Percentiles rank a stretch among this genome's conserved stretches.
phyloP scores from a whole-genome alignment of 768 basidiomycete species.

The Megacollybia marginata region DNA sequence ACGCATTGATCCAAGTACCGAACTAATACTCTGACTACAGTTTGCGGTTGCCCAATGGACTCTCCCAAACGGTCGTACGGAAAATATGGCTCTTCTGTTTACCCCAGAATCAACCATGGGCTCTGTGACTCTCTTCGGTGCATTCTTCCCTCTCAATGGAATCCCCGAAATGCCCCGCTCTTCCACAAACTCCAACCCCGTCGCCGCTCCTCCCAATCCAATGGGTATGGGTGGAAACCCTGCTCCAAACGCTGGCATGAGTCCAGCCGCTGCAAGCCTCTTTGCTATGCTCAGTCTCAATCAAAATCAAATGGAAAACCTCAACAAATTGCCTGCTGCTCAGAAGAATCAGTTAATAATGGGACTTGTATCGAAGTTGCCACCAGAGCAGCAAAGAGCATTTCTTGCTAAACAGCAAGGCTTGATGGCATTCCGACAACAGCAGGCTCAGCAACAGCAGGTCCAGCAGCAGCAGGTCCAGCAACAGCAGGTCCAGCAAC shows the following conservation, averaged over 20 bases:
- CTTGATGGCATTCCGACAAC: not conserved
- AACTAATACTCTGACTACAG: slow-evolving; percentile 19
- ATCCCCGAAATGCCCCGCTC: slow-evolving; percentile 42
- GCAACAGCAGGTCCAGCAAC: slow-evolving; percentile 10
- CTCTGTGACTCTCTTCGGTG: slow-evolving; percentile 27
- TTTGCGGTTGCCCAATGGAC: slow-evolving; percentile 48
- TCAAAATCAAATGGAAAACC: not conserved
- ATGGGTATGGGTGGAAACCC: no score
- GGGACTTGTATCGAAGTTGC: not conserved
- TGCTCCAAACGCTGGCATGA: no score
- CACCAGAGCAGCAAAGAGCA: not conserved
- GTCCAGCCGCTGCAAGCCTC: no score
- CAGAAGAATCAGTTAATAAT: not conserved
- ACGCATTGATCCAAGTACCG: not conserved
- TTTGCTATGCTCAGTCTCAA: not conserved
- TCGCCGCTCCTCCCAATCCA: not conserved
- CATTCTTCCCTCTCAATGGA: slow-evolving; percentile 43
- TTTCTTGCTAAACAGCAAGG: not conserved
- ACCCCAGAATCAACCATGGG: slow-evolving; percentile 11
- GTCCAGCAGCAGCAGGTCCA: slow-evolving; percentile 7
- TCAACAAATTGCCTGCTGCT: not conserved
- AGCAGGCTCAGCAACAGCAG: slow-evolving; percentile 1
- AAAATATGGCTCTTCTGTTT: slow-evolving; percentile 43
- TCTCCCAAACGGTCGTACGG: slow-evolving; percentile 31
- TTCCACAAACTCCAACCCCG: slow-evolving; percentile 1